Base-by-base conservation (phyloP, 371 early-diverging fungal species). In the Umbelopsis sp. region DNA sequence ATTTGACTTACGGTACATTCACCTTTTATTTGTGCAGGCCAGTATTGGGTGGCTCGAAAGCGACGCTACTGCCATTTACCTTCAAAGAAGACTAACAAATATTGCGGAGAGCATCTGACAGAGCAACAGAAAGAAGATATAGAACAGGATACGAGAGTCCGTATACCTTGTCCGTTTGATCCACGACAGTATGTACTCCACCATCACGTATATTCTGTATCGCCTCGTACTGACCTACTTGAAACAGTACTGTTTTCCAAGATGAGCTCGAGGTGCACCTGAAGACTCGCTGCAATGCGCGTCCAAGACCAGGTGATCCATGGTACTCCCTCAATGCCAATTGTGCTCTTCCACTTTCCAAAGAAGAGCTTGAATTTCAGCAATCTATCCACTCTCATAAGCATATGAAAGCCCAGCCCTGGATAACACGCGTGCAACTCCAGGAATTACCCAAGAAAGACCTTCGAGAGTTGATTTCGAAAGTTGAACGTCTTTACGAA, bases 91-190 rank as follows among this genome's bases (percentile, higher is more conserved):
- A 81, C 73, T 1, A 77, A 77, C 67, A 84, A 83, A 51, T 94
- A 85, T 72, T 95, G 95, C 72, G 93, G 93, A 11, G 93, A 95
- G 65, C 92, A 93, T 70, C 79, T 86, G 22, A 79, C 76, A 38
- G 71, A 77, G 24, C 68, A 74, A 46, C 76, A 80, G 48, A 70
- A 77, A 9, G 67, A 69, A 46, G 72, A 74, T 64, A 50, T 35
- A 25, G 14, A 8, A 16, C n/a, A 32, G 57, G 67, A 44, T 62
- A 50, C 32, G 64, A 35, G 29, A 57, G 48, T 32, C 25, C 85
- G 95, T 20, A 81, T 95, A 11, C 92, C 92, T 10, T 95, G 95
- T 67, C 94, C 95, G 9, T 92, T 87, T 65, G 94, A 94, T 71
- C 86, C 85, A 29, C 88, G 88, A 52, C 95, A 95, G 87, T 89